Evolutionary conservation across 1,284 basidiomycete genomes (phyloP), one percentile per base, ranked within the genome.

Genomic region (Chalciporus sp.): DNA sequence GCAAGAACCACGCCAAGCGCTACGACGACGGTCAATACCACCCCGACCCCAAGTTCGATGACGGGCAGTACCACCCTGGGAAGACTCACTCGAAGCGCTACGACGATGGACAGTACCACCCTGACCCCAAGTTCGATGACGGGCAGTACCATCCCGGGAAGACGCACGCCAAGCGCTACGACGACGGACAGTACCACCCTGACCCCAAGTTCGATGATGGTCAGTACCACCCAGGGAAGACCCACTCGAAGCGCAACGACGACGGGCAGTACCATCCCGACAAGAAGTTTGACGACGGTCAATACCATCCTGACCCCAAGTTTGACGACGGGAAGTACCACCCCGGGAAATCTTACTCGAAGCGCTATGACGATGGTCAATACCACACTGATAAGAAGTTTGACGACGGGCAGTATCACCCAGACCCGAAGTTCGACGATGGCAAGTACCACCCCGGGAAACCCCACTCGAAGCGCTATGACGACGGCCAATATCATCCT

Each of bases 71-170:
- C 33, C 33, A 35, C 11, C 14, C 33, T 23, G 23, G 23, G 23
- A 23, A 23, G 23, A 23, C 23, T 6, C 23, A 23, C 23, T 2
- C 23, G 3, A 52, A 11, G 11, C 9, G 28, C 28, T 4, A 14
- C 16, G 55, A 61, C 17, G 47, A 59, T 10, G 59, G 47, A n/a
- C 37, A 52, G n/a, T 53, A 48, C 2, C 59, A 55, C 19, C 51
- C 42, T 1, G 52, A 45, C 23, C 31, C 49, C 23, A 41, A 44
- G 31, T 46, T 23, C 7, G 52, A 53, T n/a, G 41, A 53, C 14
- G 47, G 52, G 14, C 20, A 39, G 31, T 35, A 35, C 12, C 33
- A 35, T 2, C 14, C 33, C 1, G 33, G 12, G 2, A 23, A 23
- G 23, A 23, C 14, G 8, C 14, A 12, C 17, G 19, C 11, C 11